Base-by-base conservation (phyloP, 768 basidiomycete species). In the Boletus sensibilis region DNA sequence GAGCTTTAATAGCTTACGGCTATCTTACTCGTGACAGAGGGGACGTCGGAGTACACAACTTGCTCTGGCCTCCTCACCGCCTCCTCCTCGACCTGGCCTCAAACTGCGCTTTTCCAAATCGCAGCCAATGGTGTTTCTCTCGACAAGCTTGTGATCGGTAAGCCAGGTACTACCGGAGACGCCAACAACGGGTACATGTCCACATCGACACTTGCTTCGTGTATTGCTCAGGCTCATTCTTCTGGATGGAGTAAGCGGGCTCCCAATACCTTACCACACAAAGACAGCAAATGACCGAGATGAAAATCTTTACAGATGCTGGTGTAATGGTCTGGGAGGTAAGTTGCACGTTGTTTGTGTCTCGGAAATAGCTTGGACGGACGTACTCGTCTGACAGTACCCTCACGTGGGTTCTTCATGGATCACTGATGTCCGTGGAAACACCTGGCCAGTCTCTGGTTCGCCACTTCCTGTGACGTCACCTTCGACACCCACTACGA, bases 201-300 rank as follows among this genome's bases (percentile, higher is more conserved):
- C 29, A 75, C 85, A 1, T 67, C 76, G 5, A 79, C 78, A 3
- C 74, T 91, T 11, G 79, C 83, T 1, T 69, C 68, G 6, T 92
- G 89, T 65, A 72, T 90, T 33, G 64, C 74, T 12, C 77, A 83
- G 68, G 90, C 86, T 0, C 80, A 84, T 64, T 63, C 59, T 16
- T 63, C 78, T 58, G 88, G 87, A 23, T 92, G 89, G 88, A 80
- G 84, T 84, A 57, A 74, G 85, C 74, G 27, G 25, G 27, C 21
- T 20, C 8, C 27, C n/a, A 9, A 31, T 31, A 31, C 11, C 10
- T 12, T 31, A 11, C 31, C 31, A 31, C 10, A 31, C 31, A 11
- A 11, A 31, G 10, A 11, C 8, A 31, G 31, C 9, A 31, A 7
- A 16, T 47, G 23, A 50, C 25, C 34, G 4, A 49, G 18, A 49